These are phyloP conservation scores for Aquilaria agallochum DNA, from an alignment of 441 rosid genomes.

Conservation along the genomic window DNA sequence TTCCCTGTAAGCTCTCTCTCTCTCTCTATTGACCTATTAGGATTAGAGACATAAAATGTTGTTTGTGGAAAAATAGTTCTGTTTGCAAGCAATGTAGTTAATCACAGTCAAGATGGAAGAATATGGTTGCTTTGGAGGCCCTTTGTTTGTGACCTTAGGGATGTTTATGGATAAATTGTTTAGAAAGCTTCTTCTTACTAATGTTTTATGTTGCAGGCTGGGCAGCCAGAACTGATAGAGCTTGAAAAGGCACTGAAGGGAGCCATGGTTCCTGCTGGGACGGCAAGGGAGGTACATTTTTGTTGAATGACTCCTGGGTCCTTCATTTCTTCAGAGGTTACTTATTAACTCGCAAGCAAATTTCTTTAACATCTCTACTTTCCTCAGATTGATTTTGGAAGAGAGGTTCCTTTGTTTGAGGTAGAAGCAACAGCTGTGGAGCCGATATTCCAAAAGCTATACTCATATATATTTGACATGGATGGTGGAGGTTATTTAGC, in stretches of 20 bases:
- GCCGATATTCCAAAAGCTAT: conserved; percentile 66
- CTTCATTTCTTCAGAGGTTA: not conserved
- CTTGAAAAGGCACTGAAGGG: conserved; percentile 86
- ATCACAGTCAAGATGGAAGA: too few species aligned
- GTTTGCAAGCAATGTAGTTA: too few species aligned
- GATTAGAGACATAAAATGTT: too few species aligned
- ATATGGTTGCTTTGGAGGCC: too few species aligned
- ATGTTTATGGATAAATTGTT: too few species aligned
- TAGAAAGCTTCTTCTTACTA: conserved; percentile 7
- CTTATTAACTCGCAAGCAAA: not conserved
- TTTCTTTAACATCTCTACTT: not conserved
- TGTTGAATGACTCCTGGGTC: not conserved
- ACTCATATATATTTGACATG: conserved; percentile 74
- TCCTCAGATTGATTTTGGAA: conserved; percentile 75
- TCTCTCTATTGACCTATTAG: not conserved
- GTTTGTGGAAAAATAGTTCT: too few species aligned
- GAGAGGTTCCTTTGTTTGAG: conserved; percentile 90
- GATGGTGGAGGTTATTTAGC: conserved; percentile 47
- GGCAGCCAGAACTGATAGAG: conserved; percentile 84
- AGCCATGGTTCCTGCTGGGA: conserved; percentile 80
- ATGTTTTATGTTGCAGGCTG: conserved; percentile 43
- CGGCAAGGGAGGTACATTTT: conserved; percentile 77
- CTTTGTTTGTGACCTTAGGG: too few species aligned
- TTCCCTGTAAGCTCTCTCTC: conserved; percentile 56
- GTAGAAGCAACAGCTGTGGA: conserved; percentile 85